These are phyloP conservation scores for Cantharellus cinnabarinus DNA, from an alignment of 768 basidiomycete genomes.

Conservation along the genomic window DNA sequence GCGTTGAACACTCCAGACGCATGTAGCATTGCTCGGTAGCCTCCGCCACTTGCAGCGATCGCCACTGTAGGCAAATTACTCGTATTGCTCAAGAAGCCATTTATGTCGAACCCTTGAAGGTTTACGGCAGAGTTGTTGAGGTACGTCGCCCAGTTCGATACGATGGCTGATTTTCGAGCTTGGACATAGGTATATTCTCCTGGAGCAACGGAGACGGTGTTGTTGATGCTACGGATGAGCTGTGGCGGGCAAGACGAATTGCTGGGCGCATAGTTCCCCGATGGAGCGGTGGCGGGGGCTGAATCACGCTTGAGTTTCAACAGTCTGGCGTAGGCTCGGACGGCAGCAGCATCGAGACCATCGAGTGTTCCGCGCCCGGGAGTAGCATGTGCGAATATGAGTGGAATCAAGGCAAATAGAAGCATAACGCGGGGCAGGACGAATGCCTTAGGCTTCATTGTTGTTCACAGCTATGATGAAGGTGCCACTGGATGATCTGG, in stretches of 20 bases:
- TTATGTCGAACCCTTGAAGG: neutral
- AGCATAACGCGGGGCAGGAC: too few species aligned
- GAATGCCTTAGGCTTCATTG: too few species aligned
- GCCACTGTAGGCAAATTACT: conserved; percentile 7
- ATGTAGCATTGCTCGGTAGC: conserved; percentile 18
- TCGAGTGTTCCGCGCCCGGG: too few species aligned
- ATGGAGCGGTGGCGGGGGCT: neutral
- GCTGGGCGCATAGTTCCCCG: neutral
- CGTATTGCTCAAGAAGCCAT: neutral
- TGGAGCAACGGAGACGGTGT: neutral
- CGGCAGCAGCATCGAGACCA: too few species aligned
- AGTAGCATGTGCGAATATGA: too few species aligned
- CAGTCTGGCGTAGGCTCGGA: too few species aligned
- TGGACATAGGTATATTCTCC: neutral
- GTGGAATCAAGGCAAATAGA: too few species aligned
- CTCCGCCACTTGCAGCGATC: conserved; percentile 20
- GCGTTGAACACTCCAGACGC: conserved; percentile 14
- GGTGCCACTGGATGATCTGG: too few species aligned
- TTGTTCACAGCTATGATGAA: too few species aligned
- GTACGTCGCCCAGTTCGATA: neutral
- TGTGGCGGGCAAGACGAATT: neutral
- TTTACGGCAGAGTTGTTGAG: neutral
- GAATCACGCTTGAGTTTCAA: neutral
- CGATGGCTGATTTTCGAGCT: neutral
- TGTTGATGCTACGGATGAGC: neutral